A percentile compares a stretch with the other conserved stretches of the same genome.
Evolutionary conservation across 1,284 basidiomycete species (phyloP).

Genomic region (Pseudozyma flocculosa): DNA sequence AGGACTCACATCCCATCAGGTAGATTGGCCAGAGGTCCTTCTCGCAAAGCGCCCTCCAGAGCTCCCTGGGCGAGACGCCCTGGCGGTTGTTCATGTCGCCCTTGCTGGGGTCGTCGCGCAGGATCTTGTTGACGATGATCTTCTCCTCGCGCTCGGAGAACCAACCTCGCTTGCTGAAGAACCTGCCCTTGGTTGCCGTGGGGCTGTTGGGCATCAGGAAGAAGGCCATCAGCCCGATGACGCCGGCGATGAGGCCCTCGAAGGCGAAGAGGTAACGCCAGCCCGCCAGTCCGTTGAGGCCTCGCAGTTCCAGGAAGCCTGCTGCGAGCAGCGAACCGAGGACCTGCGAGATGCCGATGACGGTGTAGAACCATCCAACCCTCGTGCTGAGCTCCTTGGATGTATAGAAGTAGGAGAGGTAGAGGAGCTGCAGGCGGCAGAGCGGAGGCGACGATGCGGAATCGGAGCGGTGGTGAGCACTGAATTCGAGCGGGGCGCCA

Average conservation of each 20-base stretch:
- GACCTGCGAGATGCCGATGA: slow-evolving; percentile 7
- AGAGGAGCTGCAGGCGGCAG: slow-evolving; percentile 23
- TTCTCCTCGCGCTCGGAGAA: slow-evolving; percentile 64
- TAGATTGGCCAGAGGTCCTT: slow-evolving; percentile 72
- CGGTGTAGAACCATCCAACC: slow-evolving; percentile 65
- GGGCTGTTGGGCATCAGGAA: slow-evolving; percentile 8
- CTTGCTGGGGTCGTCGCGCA: slow-evolving; percentile 71
- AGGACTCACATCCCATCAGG: slow-evolving; percentile 59
- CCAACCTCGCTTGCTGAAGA: slow-evolving; percentile 67
- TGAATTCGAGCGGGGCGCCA: too few species aligned
- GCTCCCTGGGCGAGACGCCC: slow-evolving; percentile 49
- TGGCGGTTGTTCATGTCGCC: slow-evolving; percentile 74
- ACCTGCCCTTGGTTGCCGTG: slow-evolving; percentile 64
- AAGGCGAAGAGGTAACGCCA: slow-evolving; percentile 23
- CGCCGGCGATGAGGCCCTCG: slow-evolving; percentile 8
- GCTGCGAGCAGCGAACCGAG: slow-evolving; percentile 8
- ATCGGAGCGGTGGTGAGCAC: too few species aligned
- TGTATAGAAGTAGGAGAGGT: slow-evolving; percentile 59
- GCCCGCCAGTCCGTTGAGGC: slow-evolving; percentile 9
- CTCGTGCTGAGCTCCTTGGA: slow-evolving; percentile 64
- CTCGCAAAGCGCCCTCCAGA: slow-evolving; percentile 62
- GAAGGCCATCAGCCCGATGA: slow-evolving; percentile 13
- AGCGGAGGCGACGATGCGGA: too few species aligned
- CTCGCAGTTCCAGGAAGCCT: slow-evolving; percentile 12
- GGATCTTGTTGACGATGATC: slow-evolving; percentile 65